phyloP scores from a whole-genome alignment of 306 rosid species.

The Rosa chinensis region DNA sequence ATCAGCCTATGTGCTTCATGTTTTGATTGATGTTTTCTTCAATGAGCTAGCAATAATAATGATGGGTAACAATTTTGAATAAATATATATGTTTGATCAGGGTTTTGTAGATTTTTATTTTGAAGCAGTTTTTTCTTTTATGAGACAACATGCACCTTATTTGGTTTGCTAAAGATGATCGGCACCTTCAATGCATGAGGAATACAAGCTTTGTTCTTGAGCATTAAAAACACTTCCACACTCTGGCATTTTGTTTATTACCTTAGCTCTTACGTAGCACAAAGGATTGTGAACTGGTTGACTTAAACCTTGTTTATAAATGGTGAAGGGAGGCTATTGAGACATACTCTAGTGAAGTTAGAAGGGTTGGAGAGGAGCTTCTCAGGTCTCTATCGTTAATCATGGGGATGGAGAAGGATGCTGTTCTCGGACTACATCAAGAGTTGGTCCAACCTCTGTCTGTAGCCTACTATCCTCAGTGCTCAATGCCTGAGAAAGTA shows the following conservation, averaged over 20 bases:
- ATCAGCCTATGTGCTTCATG: background rate
- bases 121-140: background rate
- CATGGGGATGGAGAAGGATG: conserved; percentile 35
- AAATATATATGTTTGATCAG: background rate
- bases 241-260: conserved; percentile 3
- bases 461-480: conserved; percentile 44
- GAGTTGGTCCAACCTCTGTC: conserved; percentile 31
- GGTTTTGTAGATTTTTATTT: background rate
- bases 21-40: background rate
- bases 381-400: conserved; percentile 31
- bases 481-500: conserved; percentile 39
- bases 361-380: conserved; percentile 32
- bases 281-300: background rate
- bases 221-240: background rate
- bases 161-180: background rate
- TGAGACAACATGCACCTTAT: background rate
- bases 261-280: conserved; percentile 9
- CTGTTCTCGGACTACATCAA: conserved; percentile 35
- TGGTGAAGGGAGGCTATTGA: conserved; percentile 36
- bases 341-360: conserved; percentile 35
- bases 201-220: background rate
- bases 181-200: conserved; percentile 13
- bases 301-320: conserved; percentile 13
- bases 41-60: background rate
- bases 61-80: background rate